phyloP scores from a whole-genome alignment of 2,329 filamentous ascomycete genomes.

The Grosmannia clavigera region DNA sequence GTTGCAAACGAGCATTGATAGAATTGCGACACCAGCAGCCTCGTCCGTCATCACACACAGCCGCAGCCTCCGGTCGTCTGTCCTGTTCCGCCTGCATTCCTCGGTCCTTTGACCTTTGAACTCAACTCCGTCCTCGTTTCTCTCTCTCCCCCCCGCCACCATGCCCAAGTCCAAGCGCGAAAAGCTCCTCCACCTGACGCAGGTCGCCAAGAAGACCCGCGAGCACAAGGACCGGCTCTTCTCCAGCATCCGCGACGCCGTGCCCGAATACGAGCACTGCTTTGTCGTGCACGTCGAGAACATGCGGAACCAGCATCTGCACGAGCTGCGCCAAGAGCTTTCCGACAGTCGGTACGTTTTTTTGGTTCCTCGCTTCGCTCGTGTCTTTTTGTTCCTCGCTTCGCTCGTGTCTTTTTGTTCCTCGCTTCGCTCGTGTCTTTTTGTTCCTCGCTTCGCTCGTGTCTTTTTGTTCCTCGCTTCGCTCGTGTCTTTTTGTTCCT shows the following conservation, averaged over 20 bases:
- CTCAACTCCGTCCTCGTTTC: neutral
- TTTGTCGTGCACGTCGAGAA: slow-evolving; percentile 92
- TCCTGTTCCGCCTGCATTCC: neutral
- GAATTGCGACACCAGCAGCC: neutral
- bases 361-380: slow-evolving; percentile 2
- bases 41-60: neutral
- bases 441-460: neutral
- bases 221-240: slow-evolving; percentile 88
- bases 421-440: neutral
- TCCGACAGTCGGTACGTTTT: slow-evolving; percentile 58
- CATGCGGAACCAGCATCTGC: slow-evolving; percentile 95
- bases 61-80: neutral
- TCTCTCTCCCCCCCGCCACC: slow-evolving; percentile 14
- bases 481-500: neutral
- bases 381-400: neutral
- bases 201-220: slow-evolving; percentile 83
- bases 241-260: slow-evolving; percentile 71
- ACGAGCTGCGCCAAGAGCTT: slow-evolving; percentile 77
- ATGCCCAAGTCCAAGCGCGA: slow-evolving; percentile 98
- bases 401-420: neutral
- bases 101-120: too few species aligned
- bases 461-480: neutral
- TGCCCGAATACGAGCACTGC: slow-evolving; percentile 78
- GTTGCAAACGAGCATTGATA: neutral
- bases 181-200: slow-evolving; percentile 78